Conservation (phyloP, 495 filamentous ascomycete species). For the Bacidia gigantensis region DNA sequence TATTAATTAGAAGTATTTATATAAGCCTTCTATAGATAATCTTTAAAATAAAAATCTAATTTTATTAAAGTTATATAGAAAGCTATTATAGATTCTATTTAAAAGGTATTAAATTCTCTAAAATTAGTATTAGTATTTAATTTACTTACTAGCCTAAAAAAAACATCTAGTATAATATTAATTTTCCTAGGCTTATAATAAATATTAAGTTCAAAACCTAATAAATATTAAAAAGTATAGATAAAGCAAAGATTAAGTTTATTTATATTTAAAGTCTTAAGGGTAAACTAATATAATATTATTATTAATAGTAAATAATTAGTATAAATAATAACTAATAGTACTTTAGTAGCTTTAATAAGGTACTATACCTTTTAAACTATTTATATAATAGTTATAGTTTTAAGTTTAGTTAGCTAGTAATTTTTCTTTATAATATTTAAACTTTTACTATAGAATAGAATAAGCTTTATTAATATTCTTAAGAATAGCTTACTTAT, state of each 20-base stretch:
- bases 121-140: background rate
- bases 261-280: slow-evolving; percentile 1
- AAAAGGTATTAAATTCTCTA: background rate
- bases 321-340: slow-evolving; percentile 1
- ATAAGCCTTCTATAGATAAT: background rate
- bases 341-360: no score
- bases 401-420: no score
- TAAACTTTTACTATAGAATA: background rate
- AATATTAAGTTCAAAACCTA: slow-evolving; percentile 1
- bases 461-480: background rate
- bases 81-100: slow-evolving; percentile 5
- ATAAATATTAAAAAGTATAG: background rate
- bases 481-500: background rate
- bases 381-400: no score
- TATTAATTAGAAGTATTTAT: background rate
- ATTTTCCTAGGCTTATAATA: background rate
- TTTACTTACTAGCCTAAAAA: background rate
- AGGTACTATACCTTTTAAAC: no score
- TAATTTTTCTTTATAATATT: background rate
- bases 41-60: background rate
- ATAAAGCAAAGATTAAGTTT: slow-evolving; percentile 2
- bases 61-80: slow-evolving; percentile 1
- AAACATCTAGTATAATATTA: background rate
- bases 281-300: background rate
- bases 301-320: background rate